Evolutionary conservation across 441 rosid species (phyloP).

Genomic region (Bocquillonia castaneifolia): DNA sequence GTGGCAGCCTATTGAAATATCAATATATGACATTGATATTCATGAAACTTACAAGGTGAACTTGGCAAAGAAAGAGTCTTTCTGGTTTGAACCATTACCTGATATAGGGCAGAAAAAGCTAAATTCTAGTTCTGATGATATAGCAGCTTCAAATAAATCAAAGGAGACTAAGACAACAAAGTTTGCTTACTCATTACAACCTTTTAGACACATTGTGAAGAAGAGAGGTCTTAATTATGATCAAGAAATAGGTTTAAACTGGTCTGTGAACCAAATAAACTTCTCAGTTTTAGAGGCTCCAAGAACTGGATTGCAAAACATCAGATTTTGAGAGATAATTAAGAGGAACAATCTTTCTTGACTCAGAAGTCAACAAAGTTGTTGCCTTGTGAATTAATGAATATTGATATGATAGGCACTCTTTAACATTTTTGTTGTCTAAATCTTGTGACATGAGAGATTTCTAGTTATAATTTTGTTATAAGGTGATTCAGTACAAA

Average conservation of each 20-base stretch:
- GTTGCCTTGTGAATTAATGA: not conserved
- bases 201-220: conserved; percentile 24
- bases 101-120: conserved; percentile 14
- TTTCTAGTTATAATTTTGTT: not conserved
- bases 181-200: conserved; percentile 30
- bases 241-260: conserved; percentile 27
- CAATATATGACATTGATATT: conserved; percentile 24
- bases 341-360: not conserved
- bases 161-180: not conserved
- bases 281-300: conserved; percentile 18
- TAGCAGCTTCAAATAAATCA: not conserved
- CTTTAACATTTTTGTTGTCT: not conserved
- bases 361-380: not conserved
- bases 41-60: conserved; percentile 24
- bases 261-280: conserved; percentile 16
- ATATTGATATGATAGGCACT: not conserved
- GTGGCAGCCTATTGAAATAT: conserved; percentile 21
- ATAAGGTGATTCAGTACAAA: not conserved
- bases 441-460: not conserved
- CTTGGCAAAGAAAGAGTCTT: conserved; percentile 29
- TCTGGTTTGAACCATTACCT: conserved; percentile 39
- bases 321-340: not conserved
- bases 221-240: conserved; percentile 26
- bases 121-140: not conserved
- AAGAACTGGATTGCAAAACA: not conserved